Percentiles rank a stretch among this genome's conserved stretches.
Evolutionary conservation across 169 alveolate genomes (phyloP).

Genomic region (Plasmodium sp.): DNA sequence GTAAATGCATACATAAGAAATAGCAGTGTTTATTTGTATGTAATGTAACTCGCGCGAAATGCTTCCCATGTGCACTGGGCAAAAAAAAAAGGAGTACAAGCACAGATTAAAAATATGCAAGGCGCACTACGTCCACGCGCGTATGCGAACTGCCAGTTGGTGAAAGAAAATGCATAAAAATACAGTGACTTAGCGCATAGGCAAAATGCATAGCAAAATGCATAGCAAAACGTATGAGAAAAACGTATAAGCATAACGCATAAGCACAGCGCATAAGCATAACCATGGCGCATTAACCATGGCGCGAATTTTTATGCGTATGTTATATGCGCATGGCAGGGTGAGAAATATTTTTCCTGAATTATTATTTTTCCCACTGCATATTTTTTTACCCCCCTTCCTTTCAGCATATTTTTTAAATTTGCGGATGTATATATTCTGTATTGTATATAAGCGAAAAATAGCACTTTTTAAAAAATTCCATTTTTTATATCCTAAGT

Average conservation of each 20-base stretch:
- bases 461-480: not conserved
- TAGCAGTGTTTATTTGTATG: too few relatives aligned
- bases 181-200: too few relatives aligned
- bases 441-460: not conserved
- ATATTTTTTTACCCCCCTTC: not conserved
- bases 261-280: not conserved
- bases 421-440: not conserved
- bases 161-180: too few relatives aligned
- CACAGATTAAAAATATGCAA: not conserved
- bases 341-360: not conserved
- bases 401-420: not conserved
- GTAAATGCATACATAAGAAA: not conserved
- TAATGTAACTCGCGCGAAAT: not conserved
- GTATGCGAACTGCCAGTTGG: not conserved
- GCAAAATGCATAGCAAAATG: too few relatives aligned
- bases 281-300: not conserved
- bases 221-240: too few relatives aligned
- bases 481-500: not conserved
- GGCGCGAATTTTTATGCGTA: too few relatives aligned
- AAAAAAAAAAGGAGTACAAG: not conserved
- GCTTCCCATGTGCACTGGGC: not conserved
- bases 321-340: not conserved
- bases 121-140: not conserved
- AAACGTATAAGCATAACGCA: too few relatives aligned
- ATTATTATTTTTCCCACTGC: not conserved